phyloP scores from a whole-genome alignment of 1,139 yeast species.

The Saccharomyces hybrid region DNA sequence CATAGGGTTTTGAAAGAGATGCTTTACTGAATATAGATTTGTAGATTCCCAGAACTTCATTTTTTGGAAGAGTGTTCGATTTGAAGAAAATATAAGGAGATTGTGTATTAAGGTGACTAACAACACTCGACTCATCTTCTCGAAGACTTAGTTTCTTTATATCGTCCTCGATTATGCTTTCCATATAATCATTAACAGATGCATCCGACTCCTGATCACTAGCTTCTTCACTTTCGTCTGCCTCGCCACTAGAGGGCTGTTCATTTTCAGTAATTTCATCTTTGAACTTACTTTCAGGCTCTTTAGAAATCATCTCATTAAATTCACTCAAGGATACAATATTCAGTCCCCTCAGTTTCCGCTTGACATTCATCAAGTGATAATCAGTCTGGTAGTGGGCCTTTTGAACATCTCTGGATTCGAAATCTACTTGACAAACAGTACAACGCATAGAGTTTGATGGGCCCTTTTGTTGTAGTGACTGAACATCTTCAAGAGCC shows the following conservation, averaged over 20 bases:
- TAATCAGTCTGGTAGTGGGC: slow-evolving; percentile 56
- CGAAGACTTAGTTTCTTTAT: slow-evolving; percentile 11
- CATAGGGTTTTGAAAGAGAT: slow-evolving; percentile 35
- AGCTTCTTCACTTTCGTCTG: not conserved
- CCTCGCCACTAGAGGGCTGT: slow-evolving; percentile 16
- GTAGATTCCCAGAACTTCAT: slow-evolving; percentile 58
- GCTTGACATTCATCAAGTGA: slow-evolving; percentile 53
- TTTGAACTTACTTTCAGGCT: slow-evolving; percentile 27
- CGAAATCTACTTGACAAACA: slow-evolving; percentile 22
- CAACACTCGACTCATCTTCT: slow-evolving; percentile 27
- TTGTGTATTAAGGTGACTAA: slow-evolving; percentile 53
- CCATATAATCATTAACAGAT: slow-evolving; percentile 1
- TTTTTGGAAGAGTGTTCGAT: slow-evolving; percentile 39
- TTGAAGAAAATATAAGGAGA: slow-evolving; percentile 56
- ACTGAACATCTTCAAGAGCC: slow-evolving; percentile 1
- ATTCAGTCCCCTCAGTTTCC: slow-evolving; percentile 41
- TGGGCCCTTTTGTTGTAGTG: slow-evolving; percentile 2
- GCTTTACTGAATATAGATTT: slow-evolving; percentile 51
- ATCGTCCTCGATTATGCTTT: slow-evolving; percentile 9
- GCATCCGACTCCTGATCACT: not conserved
- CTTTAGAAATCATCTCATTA: slow-evolving; percentile 45
- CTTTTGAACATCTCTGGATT: slow-evolving; percentile 25
- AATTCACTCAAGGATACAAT: slow-evolving; percentile 53
- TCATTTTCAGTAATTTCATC: slow-evolving; percentile 59
- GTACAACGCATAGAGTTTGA: slow-evolving; percentile 16